These are phyloP conservation scores for Harringtonia lauricola DNA, from an alignment of 2,329 filamentous ascomycete species.

Conservation along the genomic window DNA sequence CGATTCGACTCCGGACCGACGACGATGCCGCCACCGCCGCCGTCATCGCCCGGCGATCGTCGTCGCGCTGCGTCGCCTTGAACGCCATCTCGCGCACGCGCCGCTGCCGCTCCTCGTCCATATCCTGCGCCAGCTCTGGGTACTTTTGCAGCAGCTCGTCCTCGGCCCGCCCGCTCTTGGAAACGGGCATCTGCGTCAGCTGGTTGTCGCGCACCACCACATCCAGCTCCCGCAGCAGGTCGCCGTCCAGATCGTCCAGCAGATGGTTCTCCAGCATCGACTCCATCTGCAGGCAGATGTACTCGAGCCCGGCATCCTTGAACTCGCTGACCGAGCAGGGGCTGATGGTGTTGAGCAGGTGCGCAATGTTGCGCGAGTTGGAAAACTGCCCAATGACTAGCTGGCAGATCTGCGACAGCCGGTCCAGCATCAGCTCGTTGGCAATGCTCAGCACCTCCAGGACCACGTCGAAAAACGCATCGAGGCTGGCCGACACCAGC, in stretches of 20 bases:
- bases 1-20: conserved; percentile 47
- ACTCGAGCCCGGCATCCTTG: conserved; percentile 80
- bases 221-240: conserved; percentile 73
- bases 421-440: conserved; percentile 91
- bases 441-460: conserved; percentile 83
- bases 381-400: conserved; percentile 71
- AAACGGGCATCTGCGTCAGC: conserved; percentile 63
- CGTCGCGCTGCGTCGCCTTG: conserved; percentile 49
- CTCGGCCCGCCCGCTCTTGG: conserved; percentile 64
- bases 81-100: conserved; percentile 70
- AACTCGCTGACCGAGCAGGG: conserved; percentile 76
- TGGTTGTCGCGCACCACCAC: conserved; percentile 74
- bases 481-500: conserved; percentile 57
- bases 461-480: conserved; percentile 80
- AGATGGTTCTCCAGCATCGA: conserved; percentile 83
- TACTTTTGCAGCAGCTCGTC: conserved; percentile 51
- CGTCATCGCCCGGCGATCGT: conserved; percentile 40
- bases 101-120: conserved; percentile 57
- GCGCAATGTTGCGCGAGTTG: conserved; percentile 76
- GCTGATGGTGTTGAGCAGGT: conserved; percentile 75
- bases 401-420: conserved; percentile 83
- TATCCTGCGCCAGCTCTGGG: conserved; percentile 50
- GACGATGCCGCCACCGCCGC: conserved; percentile 37
- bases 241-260: conserved; percentile 74
- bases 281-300: conserved; percentile 85